These are phyloP conservation scores for Thuja plicata DNA, from an alignment of 83 land plant genomes.

Conservation along the genomic window DNA sequence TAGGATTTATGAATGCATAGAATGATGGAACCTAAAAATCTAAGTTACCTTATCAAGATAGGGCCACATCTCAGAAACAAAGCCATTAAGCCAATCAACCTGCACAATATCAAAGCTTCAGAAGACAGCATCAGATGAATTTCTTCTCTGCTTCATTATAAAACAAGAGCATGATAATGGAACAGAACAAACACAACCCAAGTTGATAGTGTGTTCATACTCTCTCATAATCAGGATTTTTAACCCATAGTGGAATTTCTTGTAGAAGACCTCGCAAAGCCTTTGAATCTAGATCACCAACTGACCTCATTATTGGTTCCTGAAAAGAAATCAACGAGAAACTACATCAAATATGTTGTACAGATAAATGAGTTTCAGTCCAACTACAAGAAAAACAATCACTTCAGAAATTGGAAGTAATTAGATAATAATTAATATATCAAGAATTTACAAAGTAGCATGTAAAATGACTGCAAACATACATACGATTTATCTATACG, in stretches of 20 bases:
- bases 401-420: neutral
- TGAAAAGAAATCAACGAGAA: constrained; percentile 19
- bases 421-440: constrained; percentile 4
- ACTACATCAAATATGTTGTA: neutral
- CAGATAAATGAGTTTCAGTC: neutral
- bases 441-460: constrained; percentile 20
- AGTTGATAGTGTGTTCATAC: constrained; percentile 31
- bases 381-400: constrained; percentile 11
- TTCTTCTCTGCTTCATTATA: neutral
- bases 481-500: neutral
- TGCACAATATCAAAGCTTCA: constrained; percentile 18
- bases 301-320: constrained; percentile 79
- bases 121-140: neutral
- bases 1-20: neutral
- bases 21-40: neutral
- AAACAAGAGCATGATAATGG: neutral
- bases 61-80: constrained; percentile 41
- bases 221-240: constrained; percentile 88
- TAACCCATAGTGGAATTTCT: constrained; percentile 93
- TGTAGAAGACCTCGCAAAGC: constrained; percentile 65
- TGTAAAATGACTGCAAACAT: neutral
- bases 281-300: constrained; percentile 70
- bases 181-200: neutral
- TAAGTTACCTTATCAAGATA: constrained; percentile 75
- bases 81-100: constrained; percentile 85